phyloP scores from a whole-genome alignment of 2,329 filamentous ascomycete genomes.

The Colletotrichum sp. region DNA sequence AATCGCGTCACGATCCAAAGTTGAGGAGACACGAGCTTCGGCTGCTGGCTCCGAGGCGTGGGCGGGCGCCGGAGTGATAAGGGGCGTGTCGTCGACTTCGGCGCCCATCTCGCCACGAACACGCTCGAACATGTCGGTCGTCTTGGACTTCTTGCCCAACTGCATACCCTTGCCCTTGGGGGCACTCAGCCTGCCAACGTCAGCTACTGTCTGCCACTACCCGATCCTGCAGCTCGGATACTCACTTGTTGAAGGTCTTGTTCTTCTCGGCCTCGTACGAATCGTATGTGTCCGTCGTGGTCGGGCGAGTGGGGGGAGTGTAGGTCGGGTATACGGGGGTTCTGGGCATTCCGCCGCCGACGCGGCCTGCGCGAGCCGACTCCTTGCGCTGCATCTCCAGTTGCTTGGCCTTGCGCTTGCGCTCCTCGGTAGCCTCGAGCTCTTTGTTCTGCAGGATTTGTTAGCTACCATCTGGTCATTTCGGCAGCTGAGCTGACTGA shows the following conservation, averaged over 20 bases:
- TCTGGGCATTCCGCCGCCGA: conserved; percentile 63
- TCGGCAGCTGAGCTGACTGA: conserved; percentile 45
- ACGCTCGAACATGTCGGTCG: conserved; percentile 95
- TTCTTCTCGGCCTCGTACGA: conserved; percentile 98
- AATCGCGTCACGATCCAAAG: conserved; percentile 81
- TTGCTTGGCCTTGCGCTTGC: conserved; percentile 98
- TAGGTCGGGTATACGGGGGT: conserved; percentile 89
- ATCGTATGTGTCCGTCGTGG: conserved; percentile 84
- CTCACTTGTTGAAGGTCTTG: conserved; percentile 82
- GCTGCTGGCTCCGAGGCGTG: conserved; percentile 56
- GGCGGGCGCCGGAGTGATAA: conserved; percentile 65
- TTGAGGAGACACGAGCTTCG: conserved; percentile 65
- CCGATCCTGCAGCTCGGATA: neutral
- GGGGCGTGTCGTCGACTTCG: conserved; percentile 78
- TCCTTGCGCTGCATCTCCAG: conserved; percentile 99
- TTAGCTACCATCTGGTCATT: conserved; percentile 23
- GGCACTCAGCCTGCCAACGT: conserved; percentile 39
- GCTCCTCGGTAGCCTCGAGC: conserved; percentile 95
- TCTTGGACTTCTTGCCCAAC: conserved; percentile 98
- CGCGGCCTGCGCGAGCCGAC: conserved; percentile 77
- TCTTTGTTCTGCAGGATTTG: conserved; percentile 81
- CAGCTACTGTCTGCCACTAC: neutral
- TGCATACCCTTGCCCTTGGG: conserved; percentile 98
- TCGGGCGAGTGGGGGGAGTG: conserved; percentile 77
- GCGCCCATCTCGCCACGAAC: conserved; percentile 91